Evolutionary conservation across 805 yeast genomes (phyloP).

Genomic region (Lachancea thermotolerans): DNA sequence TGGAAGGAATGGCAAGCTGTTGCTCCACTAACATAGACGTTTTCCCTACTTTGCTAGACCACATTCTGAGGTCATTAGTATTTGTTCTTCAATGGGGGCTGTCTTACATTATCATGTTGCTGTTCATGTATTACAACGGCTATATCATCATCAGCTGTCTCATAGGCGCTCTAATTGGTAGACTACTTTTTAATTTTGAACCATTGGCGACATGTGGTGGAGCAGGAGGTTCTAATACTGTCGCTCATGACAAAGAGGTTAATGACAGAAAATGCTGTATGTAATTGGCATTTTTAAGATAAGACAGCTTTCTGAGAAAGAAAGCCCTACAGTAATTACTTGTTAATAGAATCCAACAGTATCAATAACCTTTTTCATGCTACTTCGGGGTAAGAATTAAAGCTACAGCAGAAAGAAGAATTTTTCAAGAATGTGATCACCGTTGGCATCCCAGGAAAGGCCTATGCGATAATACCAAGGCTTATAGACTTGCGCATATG

Average conservation of each 20-base stretch:
- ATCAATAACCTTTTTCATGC: no score
- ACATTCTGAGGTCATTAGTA: slow-evolving; percentile 41
- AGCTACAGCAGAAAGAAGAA: background rate
- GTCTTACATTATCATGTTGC: slow-evolving; percentile 59
- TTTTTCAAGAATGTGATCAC: slow-evolving; percentile 1
- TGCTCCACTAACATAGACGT: slow-evolving; percentile 13
- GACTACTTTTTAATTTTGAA: slow-evolving; percentile 46
- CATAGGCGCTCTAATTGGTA: slow-evolving; percentile 55
- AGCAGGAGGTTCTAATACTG: slow-evolving; percentile 2
- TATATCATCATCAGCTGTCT: slow-evolving; percentile 57
- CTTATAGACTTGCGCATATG: background rate
- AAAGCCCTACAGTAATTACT: background rate
- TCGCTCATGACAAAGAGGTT: slow-evolving; percentile 25
- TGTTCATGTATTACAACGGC: slow-evolving; percentile 72
- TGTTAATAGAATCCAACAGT: no score
- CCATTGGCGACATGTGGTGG: slow-evolving; percentile 28
- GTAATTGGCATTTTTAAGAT: slow-evolving; percentile 9
- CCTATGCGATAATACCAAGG: background rate
- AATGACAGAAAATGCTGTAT: slow-evolving; percentile 33
- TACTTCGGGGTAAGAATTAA: background rate
- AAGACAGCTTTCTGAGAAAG: background rate
- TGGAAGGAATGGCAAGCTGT: slow-evolving; percentile 7
- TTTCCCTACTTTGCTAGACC: slow-evolving; percentile 44
- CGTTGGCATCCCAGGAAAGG: background rate
- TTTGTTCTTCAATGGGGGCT: slow-evolving; percentile 58